A percentile compares a stretch with the other conserved stretches of the same genome.
Conservation (phyloP, 139 green algal genomes). For the Yamagishiella unicocca region DNA sequence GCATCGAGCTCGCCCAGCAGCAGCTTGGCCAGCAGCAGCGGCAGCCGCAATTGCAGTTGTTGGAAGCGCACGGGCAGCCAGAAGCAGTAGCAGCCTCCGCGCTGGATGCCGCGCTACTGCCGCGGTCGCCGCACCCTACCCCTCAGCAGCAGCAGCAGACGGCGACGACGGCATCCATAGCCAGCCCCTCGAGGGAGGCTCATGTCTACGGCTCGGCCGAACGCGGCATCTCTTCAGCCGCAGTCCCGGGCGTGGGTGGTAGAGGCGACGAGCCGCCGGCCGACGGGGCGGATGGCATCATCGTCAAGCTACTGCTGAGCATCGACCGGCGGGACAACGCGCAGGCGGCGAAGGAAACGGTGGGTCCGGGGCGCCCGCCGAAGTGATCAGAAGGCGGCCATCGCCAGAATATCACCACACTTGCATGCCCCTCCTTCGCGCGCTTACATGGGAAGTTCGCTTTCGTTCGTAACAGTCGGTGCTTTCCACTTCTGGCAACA, state of each 20-base stretch:
- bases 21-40: neutral
- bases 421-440: no score
- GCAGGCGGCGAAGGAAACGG: conserved; percentile 74
- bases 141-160: neutral
- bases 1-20: conserved; percentile 52
- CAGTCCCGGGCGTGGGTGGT: neutral
- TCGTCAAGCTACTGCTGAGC: conserved; percentile 82
- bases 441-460: no score
- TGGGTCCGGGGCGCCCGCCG: no score
- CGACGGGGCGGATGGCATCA: conserved; percentile 32
- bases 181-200: no score
- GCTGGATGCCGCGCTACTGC: neutral
- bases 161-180: neutral
- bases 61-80: neutral
- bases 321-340: conserved; percentile 81
- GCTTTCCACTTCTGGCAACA: no score
- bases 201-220: neutral
- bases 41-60: neutral
- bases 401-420: no score
- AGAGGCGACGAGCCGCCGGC: neutral
- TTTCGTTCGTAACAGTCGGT: neutral
- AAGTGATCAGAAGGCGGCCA: no score
- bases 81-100: neutral
- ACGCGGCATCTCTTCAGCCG: neutral
- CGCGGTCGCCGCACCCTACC: neutral